Base-by-base conservation (phyloP, 1,284 basidiomycete genomes). In the Cutaneotrichosporon dermatis region DNA sequence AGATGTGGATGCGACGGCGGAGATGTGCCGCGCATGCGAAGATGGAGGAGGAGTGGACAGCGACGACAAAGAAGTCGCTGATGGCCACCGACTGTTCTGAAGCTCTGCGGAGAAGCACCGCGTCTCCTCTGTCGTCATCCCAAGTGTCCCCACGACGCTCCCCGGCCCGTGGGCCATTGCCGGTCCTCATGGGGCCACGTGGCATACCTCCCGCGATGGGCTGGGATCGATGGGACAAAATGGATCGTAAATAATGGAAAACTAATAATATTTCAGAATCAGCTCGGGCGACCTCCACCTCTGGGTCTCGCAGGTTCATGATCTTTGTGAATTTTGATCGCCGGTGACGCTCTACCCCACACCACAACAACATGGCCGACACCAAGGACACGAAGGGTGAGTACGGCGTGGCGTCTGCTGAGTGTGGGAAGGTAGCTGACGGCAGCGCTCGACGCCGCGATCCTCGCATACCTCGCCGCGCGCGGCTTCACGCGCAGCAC, bases 391-490 rank as follows among this genome's bases (percentile, higher is more conserved):
- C 33, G 58, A 61, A 62, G 44, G 65, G 63, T 64, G 51, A 44
- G 62, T 43, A 41, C 36, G 25, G 25, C 25, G 25, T 25, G 25
- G 25, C 25, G 25, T 25, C 25, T 25, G 25, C n/a, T n/a, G n/a
- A n/a, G 13, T 10, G 9, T 7, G 10, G 12, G 35, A 7, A 6
- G 25, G 39, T 5, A n/a, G 12, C 53, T 54, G 16, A 54, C 53
- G 4, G 33, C 58, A 77, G 77, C 71, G 34, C 73, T 78, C 54
- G 74, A 78, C 66, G 61, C 68, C 25, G 76, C 78, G 34, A 65
- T 79, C 46, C 70, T 77, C 52, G 69, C 76, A 3, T 76, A 78
- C 67, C 71, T 79, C 50, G 66, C 69, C 57, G 61, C 67, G 16
- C 65, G 68, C 41, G 76, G 77, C 35, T 69, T 72, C 63, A 74